Evolutionary conservation across 176 grass and related monocot genomes (phyloP).

Genomic region (Themeda triandra): DNA sequence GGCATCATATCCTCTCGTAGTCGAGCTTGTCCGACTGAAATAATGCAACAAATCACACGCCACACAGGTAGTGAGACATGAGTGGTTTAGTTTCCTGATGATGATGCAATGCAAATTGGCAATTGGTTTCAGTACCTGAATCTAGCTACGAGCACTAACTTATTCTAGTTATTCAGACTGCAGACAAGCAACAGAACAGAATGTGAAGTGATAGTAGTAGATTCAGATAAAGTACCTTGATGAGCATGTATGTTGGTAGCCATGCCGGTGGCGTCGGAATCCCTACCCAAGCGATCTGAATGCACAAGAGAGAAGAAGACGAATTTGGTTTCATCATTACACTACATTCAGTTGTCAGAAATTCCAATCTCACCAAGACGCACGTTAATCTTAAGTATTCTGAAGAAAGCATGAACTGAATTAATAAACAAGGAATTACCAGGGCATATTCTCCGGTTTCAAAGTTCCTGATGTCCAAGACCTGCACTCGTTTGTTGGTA

Average conservation of each 20-base stretch:
- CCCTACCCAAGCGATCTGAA: conserved; percentile 89
- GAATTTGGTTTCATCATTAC: not conserved
- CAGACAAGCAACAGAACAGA: not conserved
- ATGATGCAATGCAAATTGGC: not conserved
- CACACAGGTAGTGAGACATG: not conserved
- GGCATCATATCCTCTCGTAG: conserved; percentile 48
- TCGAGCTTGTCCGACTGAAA: conserved; percentile 54
- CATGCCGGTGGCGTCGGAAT: conserved; percentile 90
- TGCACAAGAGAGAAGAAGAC: not conserved
- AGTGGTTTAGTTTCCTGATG: not conserved
- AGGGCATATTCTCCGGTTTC: conserved; percentile 89
- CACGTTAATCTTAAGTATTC: not conserved
- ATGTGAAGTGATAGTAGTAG: not conserved
- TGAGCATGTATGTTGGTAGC: conserved; percentile 94
- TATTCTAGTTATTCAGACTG: not conserved
- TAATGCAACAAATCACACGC: not conserved
- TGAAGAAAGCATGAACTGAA: not conserved
- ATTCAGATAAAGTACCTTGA: conserved; percentile 49
- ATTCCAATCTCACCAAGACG: not conserved
- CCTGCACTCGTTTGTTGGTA: conserved; percentile 12
- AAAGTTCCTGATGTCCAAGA: conserved; percentile 73
- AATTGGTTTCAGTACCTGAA: not conserved
- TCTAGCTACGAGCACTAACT: not conserved
- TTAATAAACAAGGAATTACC: conserved; percentile 24
- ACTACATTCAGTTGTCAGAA: not conserved